Evolutionary conservation across 306 rosid genomes (phyloP).

Genomic region (Cucumis melo): DNA sequence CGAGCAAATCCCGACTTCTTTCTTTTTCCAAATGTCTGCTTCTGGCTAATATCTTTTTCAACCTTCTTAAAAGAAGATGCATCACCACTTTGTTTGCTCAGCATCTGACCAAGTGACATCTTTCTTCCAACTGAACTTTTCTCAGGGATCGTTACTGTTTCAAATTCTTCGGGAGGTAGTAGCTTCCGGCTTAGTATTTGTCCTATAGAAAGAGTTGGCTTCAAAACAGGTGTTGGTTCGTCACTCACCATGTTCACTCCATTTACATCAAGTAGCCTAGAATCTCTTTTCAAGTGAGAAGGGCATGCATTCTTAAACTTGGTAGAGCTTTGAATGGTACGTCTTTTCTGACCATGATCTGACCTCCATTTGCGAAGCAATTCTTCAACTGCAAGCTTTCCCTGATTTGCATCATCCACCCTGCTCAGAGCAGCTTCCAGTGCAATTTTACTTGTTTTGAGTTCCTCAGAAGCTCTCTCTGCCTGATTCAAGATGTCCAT

Average conservation of each 20-base stretch:
- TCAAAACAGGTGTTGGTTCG: constrained; percentile 34
- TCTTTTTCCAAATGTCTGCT: constrained; percentile 50
- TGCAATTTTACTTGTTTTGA: constrained; percentile 49
- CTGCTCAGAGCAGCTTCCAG: constrained; percentile 75
- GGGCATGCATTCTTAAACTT: constrained; percentile 59
- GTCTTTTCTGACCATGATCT: constrained; percentile 41
- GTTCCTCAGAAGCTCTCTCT: constrained; percentile 74
- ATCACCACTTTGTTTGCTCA: constrained; percentile 49
- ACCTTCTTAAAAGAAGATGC: constrained; percentile 19
- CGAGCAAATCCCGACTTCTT: constrained; percentile 76
- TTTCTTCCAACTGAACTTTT: constrained; percentile 42
- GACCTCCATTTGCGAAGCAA: constrained; percentile 82
- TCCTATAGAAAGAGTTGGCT: constrained; percentile 69
- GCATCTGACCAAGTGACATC: constrained; percentile 87
- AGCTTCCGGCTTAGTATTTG: constrained; percentile 79
- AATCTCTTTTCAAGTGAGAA: constrained; percentile 29
- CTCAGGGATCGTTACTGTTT: constrained; percentile 17
- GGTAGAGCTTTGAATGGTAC: constrained; percentile 26
- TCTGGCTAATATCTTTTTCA: constrained; percentile 43
- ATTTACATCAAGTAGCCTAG: constrained; percentile 36
- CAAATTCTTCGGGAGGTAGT: constrained; percentile 46
- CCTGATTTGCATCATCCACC: constrained; percentile 78
- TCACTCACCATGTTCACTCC: constrained; percentile 32
- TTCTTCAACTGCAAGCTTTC: constrained; percentile 69
- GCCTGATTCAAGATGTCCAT: constrained; percentile 49